Percentiles rank a stretch among this genome's conserved stretches.
Conservation (phyloP, 2,329 filamentous ascomycete genomes). For the Verticillium tricorpus region DNA sequence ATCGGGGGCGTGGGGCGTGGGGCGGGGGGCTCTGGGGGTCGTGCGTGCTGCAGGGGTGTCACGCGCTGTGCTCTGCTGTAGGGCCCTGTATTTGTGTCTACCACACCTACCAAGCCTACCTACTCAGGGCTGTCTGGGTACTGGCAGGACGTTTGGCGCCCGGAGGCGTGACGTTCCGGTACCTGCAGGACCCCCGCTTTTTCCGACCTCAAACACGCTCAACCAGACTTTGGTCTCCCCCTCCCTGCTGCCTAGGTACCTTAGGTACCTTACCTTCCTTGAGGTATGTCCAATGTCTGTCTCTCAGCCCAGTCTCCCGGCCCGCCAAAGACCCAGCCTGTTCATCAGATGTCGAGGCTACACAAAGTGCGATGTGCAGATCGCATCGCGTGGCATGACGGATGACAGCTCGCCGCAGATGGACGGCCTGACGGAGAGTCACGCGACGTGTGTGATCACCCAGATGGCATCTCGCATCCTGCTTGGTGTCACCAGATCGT, state of each 20-base stretch:
- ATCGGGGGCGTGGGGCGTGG: too few species aligned
- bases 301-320: too few species aligned
- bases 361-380: not conserved
- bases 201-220: not conserved
- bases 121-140: too few species aligned
- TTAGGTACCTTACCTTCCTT: too few species aligned
- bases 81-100: too few species aligned
- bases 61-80: not conserved
- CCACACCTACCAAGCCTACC: too few species aligned
- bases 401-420: not conserved
- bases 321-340: not conserved
- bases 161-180: not conserved
- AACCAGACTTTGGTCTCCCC: not conserved
- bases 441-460: not conserved
- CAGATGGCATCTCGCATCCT: not conserved
- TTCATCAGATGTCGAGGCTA: not conserved
- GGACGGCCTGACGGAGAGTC: not conserved
- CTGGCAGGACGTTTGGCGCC: not conserved
- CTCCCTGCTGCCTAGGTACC: too few species aligned
- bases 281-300: too few species aligned
- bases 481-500: not conserved
- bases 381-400: not conserved
- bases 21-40: too few species aligned
- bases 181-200: not conserved
- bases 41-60: not conserved